Conservation (phyloP, 441 rosid species). For the Adansonia grandidieri region DNA sequence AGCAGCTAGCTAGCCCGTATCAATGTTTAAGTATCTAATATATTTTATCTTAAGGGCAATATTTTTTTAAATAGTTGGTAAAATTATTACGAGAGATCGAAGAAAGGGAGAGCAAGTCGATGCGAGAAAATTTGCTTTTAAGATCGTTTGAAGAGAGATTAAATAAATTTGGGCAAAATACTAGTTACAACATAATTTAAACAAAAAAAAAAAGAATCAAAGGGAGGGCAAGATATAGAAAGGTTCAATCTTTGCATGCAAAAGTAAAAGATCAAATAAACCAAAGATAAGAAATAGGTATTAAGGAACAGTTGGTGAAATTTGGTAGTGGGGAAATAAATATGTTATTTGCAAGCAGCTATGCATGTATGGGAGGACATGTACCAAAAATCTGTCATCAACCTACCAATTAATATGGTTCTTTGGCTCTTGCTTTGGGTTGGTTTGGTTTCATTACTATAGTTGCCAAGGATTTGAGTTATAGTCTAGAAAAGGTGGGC, state of each 20-base stretch:
- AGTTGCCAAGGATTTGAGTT: not conserved
- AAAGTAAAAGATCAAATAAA: not conserved
- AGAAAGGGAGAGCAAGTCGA: not conserved
- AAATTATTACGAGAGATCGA: not conserved
- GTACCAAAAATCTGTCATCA: not conserved
- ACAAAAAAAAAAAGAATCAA: not conserved
- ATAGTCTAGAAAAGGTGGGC: conserved; percentile 26
- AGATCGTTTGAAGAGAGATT: not conserved
- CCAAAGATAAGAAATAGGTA: not conserved
- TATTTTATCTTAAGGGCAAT: not conserved
- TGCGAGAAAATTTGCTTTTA: not conserved
- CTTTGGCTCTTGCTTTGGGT: conserved; percentile 16
- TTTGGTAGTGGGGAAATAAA: not conserved
- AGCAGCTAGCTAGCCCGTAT: not conserved
- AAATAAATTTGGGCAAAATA: not conserved
- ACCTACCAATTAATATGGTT: conserved; percentile 24
- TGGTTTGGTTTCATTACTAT: not conserved
- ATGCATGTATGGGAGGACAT: not conserved
- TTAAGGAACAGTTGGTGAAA: not conserved
- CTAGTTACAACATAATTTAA: not conserved
- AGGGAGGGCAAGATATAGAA: not conserved
- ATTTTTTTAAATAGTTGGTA: not conserved
- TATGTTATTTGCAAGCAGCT: not conserved
- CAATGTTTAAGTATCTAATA: not conserved
- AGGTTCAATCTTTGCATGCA: not conserved